phyloP scores from a whole-genome alignment of 1,139 yeast species.

The Sugiyamaella xylanicola region DNA sequence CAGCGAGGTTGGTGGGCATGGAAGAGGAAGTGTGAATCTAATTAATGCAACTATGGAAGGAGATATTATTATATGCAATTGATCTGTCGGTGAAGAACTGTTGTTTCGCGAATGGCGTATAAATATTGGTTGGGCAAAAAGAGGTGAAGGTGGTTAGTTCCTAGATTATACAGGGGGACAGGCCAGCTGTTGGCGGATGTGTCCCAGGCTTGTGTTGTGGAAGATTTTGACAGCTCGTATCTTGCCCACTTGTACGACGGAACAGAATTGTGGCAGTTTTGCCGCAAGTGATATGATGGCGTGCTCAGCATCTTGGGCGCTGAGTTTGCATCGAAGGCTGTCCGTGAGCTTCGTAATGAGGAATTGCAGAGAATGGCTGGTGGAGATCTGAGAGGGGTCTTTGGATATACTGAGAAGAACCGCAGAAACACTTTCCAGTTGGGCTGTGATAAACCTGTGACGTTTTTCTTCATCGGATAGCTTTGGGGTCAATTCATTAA shows the following conservation, averaged over 20 bases:
- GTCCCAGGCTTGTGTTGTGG: conserved; percentile 7
- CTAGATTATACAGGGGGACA: conserved; percentile 4
- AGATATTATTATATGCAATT: no score
- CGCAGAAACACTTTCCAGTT: conserved; percentile 32
- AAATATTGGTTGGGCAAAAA: no score
- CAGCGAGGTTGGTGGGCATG: no score
- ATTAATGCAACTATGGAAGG: no score
- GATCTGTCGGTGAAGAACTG: no score
- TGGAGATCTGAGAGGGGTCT: conserved; percentile 6
- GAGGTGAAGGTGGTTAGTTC: neutral
- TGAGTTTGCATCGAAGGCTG: conserved; percentile 28
- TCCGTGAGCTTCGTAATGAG: conserved; percentile 27
- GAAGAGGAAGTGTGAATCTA: no score
- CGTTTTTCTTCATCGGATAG: conserved; percentile 24
- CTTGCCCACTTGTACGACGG: conserved; percentile 24
- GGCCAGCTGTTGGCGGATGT: conserved; percentile 15
- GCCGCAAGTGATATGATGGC: conserved; percentile 25
- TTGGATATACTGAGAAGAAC: conserved; percentile 28
- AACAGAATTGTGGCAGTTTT: conserved; percentile 27
- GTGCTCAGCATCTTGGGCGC: conserved; percentile 25
- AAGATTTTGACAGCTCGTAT: conserved; percentile 28
- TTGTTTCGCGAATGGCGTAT: no score
- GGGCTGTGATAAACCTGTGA: conserved; percentile 32
- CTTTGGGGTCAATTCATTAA: conserved; percentile 22
- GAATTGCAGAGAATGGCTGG: conserved; percentile 26